Base-by-base conservation (phyloP, 306 rosid species). In the Quercus engelmannii region DNA sequence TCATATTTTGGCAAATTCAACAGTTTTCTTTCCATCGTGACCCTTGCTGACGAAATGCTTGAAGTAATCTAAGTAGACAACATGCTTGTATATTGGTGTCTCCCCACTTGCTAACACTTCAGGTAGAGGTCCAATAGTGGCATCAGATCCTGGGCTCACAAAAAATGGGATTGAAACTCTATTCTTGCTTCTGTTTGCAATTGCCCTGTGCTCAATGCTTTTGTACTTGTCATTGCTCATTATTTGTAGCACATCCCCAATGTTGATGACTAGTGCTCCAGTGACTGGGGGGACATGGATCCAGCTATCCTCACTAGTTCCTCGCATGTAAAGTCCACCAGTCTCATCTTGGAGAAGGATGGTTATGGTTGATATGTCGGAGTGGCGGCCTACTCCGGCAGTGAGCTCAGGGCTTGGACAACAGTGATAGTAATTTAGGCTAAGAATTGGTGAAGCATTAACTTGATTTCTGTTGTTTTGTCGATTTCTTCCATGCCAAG, bases 11-110 rank as follows among this genome's bases (percentile, higher is more conserved):
- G 85, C 86, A 80, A 78, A 80, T 67, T 87, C 81, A 20, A 85
- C 35, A 30, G 87, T 76, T 31, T 75, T 78, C 82, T 78, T 87
- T 20, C 89, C 91, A 83, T 87, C 88, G 73, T 78, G 87, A 78
- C 78, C 35, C 74, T 85, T 87, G 70, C 89, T 78, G 71, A 80
- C 83, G 87, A 85, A 87, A 75, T 80, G 78, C 52, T 80, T 85
- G 62, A 84, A 76, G 74, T 85, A 87, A 61, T 85, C 84, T 43
- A 71, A 75, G 87, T 41, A 83, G 20, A 78, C 28, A 74, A 85
- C 71, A 17, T 74, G 80, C 65, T 69, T 85, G 65, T 85, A 87
- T 68, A 77, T 77, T 5, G 87, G 74, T 67, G 75, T 75, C 41
- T 85, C 87, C 5, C 85, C 87, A 49, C 20, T 62, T 52, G 80